These are phyloP conservation scores for Pseudomonodictys pantanalensis DNA, from an alignment of 495 filamentous ascomycete genomes.

Conservation along the genomic window DNA sequence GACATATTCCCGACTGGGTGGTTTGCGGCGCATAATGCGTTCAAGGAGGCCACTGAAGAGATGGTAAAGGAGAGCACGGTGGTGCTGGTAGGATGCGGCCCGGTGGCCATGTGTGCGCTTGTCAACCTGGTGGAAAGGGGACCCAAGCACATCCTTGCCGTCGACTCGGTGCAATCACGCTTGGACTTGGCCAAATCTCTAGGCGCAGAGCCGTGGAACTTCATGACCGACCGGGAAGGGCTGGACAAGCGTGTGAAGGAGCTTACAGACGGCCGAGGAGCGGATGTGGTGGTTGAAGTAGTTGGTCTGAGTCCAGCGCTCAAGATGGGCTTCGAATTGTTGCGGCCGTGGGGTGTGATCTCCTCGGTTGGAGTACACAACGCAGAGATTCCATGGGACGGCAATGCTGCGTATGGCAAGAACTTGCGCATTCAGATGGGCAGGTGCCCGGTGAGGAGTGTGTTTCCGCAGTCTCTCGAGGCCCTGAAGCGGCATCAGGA, in stretches of 20 bases:
- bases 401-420: constrained; percentile 81
- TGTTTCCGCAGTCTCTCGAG: constrained; percentile 74
- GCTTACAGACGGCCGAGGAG: constrained; percentile 77
- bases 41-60: constrained; percentile 60
- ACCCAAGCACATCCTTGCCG: constrained; percentile 78
- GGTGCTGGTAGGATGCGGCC: constrained; percentile 82
- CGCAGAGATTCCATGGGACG: constrained; percentile 84
- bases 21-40: constrained; percentile 83
- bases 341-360: constrained; percentile 85
- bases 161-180: constrained; percentile 77
- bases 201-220: constrained; percentile 86
- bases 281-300: constrained; percentile 88
- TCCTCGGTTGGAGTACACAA: constrained; percentile 92
- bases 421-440: constrained; percentile 93
- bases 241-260: constrained; percentile 70
- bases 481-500: constrained; percentile 80
- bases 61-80: constrained; percentile 68
- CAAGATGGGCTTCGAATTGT: constrained; percentile 75
- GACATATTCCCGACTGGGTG: constrained; percentile 85
- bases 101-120: constrained; percentile 74
- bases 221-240: constrained; percentile 63
- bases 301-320: constrained; percentile 83
- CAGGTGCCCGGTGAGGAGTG: constrained; percentile 82
- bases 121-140: constrained; percentile 77
- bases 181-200: constrained; percentile 72